phyloP scores from a whole-genome alignment of 1,284 basidiomycete genomes.

The Caloboletus inedulis region DNA sequence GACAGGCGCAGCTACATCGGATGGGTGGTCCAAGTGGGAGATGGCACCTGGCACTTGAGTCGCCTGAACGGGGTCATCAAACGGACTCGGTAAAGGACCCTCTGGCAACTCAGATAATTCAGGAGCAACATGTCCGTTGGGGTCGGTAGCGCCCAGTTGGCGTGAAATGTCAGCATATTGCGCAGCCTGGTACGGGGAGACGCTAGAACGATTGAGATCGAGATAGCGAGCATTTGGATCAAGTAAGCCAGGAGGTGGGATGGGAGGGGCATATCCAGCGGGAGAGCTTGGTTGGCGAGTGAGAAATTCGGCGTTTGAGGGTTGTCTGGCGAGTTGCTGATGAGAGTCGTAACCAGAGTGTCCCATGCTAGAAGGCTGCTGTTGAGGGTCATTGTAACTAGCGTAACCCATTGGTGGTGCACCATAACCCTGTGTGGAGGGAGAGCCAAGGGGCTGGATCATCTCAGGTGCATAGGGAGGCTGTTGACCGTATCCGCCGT shows the following conservation, averaged over 20 bases:
- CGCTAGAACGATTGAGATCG: conserved; percentile 61
- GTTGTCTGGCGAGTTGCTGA: conserved; percentile 29
- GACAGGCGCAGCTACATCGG: conserved; percentile 4
- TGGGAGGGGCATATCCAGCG: conserved; percentile 17
- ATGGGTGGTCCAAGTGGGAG: conserved; percentile 18
- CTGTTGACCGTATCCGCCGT: conserved; percentile 40
- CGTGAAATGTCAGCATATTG: conserved; percentile 70
- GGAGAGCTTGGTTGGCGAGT: conserved; percentile 21
- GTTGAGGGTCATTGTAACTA: conserved; percentile 25
- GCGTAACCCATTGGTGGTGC: conserved; percentile 17
- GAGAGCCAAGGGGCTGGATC: conserved; percentile 8
- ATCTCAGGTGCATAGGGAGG: conserved; percentile 27
- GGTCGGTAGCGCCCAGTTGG: conserved; percentile 46
- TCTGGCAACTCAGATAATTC: conserved; percentile 19
- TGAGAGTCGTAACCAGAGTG: conserved; percentile 20
- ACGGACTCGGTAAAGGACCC: conserved; percentile 29
- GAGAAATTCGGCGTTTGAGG: conserved; percentile 28
- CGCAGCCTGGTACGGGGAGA: conserved; percentile 67
- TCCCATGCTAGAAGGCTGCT: conserved; percentile 22
- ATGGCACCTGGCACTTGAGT: background rate
- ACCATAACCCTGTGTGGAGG: conserved; percentile 19
- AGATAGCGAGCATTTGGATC: conserved; percentile 47
- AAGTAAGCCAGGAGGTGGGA: background rate
- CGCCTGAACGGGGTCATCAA: conserved; percentile 24
- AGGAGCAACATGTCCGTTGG: conserved; percentile 30